Evolutionary conservation across 108 stramenopile species (phyloP), one percentile per base, ranked within the genome.

Genomic region (Aurantiochytrium sp.): DNA sequence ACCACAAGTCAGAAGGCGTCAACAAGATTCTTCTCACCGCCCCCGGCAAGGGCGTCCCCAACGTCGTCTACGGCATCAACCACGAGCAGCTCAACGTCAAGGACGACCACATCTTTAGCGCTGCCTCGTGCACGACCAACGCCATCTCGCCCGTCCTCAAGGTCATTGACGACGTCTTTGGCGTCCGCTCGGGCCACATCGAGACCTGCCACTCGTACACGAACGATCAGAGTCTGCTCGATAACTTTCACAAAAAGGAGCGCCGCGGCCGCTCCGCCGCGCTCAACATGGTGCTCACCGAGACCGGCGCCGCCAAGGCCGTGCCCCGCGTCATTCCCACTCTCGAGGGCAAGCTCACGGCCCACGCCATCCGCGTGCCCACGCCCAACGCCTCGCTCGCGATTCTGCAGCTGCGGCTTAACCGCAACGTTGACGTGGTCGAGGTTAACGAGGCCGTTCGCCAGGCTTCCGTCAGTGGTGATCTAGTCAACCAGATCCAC

Each of bases 81-180:
- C 45, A 90, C 59, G 87, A 90, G 29, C 29, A 72, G 35, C 23
- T 88, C 55, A 44, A 47, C 49, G 29, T 73, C 10, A 19, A 90
- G 47, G 43, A 88, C n/a, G 23, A 60, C 55, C 16, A n/a, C 42
- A 60, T 76, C 49, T 47, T 83, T 16, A 44, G 43, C 87, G 88
- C 87, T 60, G 90, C 90, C 8, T 64, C 60, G 6, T 90, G 90
- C 72, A 90, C 90, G 5, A 90, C 90, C 59, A 90, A 90, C 90
- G 87, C 88, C 90, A 88, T 90, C 64, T 72, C 72, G 51, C 90
- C 90, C 21, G 47, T 87, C 5, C 88, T 88, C 42, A 90, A 87
- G 87, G 87, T 90, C 19, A 43, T 90, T 8, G 42, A 90, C 21
- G 87, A 90, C 4, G 44, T n/a, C 23, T 90, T 60, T 23, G 90